Base-by-base conservation (phyloP, 2,329 filamentous ascomycete species). In the Cercospora sp. region DNA sequence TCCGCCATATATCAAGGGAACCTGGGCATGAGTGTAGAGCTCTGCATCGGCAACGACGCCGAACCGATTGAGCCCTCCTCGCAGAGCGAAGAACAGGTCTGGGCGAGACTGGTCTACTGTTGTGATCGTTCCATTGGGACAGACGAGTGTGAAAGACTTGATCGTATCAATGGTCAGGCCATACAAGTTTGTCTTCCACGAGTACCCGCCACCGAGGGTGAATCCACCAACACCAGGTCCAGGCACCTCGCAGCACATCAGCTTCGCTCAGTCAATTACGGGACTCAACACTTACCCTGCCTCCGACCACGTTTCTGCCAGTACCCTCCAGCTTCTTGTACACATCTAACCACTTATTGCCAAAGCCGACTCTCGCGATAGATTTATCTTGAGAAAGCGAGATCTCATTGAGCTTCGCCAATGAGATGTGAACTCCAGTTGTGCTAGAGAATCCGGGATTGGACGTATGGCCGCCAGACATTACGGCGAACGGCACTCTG, bases 361-460 rank as follows among this genome's bases (percentile, higher is more conserved):
- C 68, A 18, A 51, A 48, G 30, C 68, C 68, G 33, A 69, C 28
- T n/a, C 59, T 45, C 13, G 60, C 66, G 7, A 36, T 48, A 5
- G 55, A 42, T 18, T 60, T 36, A 16, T 69, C 65, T 7, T 51
- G n/a, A 3, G 61, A 61, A 16, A 69, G 31, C 0, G 30, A 58
- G 5, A 69, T 48, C 9, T 67, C 48, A 39, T 67, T 63, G 39
- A 69, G 45, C 13, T 48, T 45, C n/a, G 36, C n/a, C 23, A 69
- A 23, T 30, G 64, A 64, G 12, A 69, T 67, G 20, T 67, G 65
- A 10, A 69, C 59, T 4, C 68, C 68, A 23, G 42, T 26, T 1
- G 65, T 67, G 45, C 60, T 64, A 3, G 65, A 65, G 66, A 69
- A 69, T 1, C 68, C 68, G 5, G 51, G 65, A 51, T 69, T 69